Evolutionary conservation across 306 rosid species (phyloP).

Genomic region (Prinsepia uniflora): DNA sequence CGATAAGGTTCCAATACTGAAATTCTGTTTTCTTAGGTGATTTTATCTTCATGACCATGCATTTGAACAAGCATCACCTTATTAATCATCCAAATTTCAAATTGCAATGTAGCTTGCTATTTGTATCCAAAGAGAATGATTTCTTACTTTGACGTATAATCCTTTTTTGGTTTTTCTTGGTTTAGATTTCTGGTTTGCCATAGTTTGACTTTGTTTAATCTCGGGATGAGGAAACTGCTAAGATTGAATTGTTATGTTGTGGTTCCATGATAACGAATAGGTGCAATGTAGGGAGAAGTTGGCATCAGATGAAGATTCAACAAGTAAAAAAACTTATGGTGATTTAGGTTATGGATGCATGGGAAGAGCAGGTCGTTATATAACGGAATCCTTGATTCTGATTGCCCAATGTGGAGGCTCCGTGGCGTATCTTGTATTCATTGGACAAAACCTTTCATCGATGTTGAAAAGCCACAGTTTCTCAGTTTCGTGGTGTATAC

Average conservation of each 20-base stretch:
- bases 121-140: background rate
- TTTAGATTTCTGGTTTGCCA: background rate
- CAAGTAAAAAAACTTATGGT: constrained; percentile 52
- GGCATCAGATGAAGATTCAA: constrained; percentile 47
- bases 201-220: background rate
- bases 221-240: background rate
- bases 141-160: background rate
- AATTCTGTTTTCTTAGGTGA: too few relatives aligned
- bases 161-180: background rate
- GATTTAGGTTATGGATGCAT: constrained; percentile 66
- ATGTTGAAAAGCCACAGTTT: constrained; percentile 37
- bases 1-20: too few relatives aligned
- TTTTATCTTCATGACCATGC: background rate
- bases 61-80: background rate
- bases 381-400: constrained; percentile 59
- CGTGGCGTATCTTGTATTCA: constrained; percentile 74
- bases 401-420: constrained; percentile 70
- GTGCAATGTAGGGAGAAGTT: constrained; percentile 64
- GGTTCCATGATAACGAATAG: constrained; percentile 22
- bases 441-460: constrained; percentile 71
- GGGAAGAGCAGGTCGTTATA: constrained; percentile 63
- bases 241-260: background rate
- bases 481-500: constrained; percentile 37
- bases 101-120: background rate
- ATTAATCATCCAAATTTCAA: background rate